phyloP scores from a whole-genome alignment of 768 basidiomycete species.

The Macrolepiota fuliginosa region DNA sequence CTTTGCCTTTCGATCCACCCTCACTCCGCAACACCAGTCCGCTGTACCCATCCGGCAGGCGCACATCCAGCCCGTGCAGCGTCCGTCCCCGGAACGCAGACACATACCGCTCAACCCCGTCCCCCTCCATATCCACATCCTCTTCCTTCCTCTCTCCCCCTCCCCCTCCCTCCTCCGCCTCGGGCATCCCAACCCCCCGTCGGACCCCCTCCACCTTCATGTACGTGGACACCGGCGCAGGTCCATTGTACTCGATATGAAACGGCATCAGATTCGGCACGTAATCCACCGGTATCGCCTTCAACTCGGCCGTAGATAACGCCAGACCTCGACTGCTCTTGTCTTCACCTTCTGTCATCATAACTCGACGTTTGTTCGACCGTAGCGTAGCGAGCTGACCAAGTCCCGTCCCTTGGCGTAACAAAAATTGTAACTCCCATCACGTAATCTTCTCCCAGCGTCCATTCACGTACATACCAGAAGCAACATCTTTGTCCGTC shows the following conservation, averaged over 20 bases:
- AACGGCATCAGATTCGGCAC: conserved; percentile 82
- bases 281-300: conserved; percentile 23
- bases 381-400: too few species aligned
- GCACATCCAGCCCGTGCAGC: conserved; percentile 63
- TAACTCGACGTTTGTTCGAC: too few species aligned
- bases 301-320: conserved; percentile 4
- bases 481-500: too few species aligned
- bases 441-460: too few species aligned
- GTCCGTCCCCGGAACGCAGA: conserved; percentile 77
- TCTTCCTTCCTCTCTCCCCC: background rate
- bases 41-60: conserved; percentile 62
- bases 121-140: background rate
- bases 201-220: conserved; percentile 33
- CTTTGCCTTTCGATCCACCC: background rate
- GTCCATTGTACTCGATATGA: conserved; percentile 66
- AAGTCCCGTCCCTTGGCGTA: too few species aligned
- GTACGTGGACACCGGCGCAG: conserved; percentile 72
- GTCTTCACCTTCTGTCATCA: too few species aligned
- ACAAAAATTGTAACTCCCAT: too few species aligned
- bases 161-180: too few species aligned
- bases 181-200: background rate
- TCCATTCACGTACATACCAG: too few species aligned
- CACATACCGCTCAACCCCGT: conserved; percentile 16
- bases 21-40: conserved; percentile 53
- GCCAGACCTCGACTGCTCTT: background rate